Evolutionary conservation across 306 rosid species (phyloP), one percentile per base, ranked within the genome.

Genomic region (Cucumis melo): DNA sequence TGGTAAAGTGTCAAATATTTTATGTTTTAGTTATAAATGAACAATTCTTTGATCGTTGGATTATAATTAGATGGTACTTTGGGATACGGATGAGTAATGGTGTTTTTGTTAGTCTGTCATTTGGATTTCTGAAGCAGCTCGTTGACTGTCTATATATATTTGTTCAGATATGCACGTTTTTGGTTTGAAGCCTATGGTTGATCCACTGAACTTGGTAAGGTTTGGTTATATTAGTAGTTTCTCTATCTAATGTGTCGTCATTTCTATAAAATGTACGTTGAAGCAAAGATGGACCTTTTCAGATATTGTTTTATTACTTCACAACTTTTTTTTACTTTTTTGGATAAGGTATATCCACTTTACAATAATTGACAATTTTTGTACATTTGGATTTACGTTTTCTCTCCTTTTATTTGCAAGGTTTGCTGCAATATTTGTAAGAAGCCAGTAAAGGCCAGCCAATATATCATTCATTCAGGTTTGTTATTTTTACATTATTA

Each of bases 341-440:
- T 50, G 8, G 58, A 50, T 72, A 24, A 46, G 24, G 60, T 50
- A 24, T 50, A 17, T 70, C 42, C 36, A 17, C 9, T 27, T 10
- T 50, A 24, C 19, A 21, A 13, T 24, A 23, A 71, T 71, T 27
- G 16, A 50, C n/a, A 8, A 34, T 41, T 32, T 32, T 32, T 32
- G 34, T 32, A 32, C n/a, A 21, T 60, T 63, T 76, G 53, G 67
- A 39, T 55, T 29, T 53, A 62, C 59, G 62, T 54, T 79, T 5
- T 20, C 67, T 79, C 58, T 53, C 65, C 61, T 84, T 84, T 82
- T 48, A 75, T 81, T 79, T 87, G 82, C 66, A 94, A 94, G 99
- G 99, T 94, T 75, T 84, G 92, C 80, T 94, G 99, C 88, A 92
- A 89, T 84, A 84, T 72, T 82, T 94, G 99, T 87, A 94, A 94